Evolutionary conservation across 176 grass and related monocot genomes (phyloP), one percentile per base, ranked within the genome.

Genomic region (Oryza longistaminata): DNA sequence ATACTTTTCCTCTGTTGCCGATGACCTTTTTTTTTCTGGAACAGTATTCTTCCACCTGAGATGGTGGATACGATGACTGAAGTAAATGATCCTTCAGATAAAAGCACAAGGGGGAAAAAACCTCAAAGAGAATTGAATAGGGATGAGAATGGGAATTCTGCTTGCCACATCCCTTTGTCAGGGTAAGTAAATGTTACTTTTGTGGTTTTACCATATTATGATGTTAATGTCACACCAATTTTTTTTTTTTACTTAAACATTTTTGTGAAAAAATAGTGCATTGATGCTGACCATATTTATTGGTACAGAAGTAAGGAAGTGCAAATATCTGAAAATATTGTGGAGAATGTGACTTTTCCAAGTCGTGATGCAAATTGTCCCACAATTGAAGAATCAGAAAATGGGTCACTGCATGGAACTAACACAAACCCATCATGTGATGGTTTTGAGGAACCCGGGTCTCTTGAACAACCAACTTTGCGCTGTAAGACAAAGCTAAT

Each of bases 11-110:
- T 66, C 35, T 43, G n/a, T 87, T 83, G 14, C 25, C 77, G 49
- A 64, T 74, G n/a, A 64, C 6, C 37, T 35, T 35, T 70, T 33
- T 78, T 88, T 81, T 29, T 88, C 81, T 91, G 64, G 64, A 81
- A 92, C 93, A 99, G 96, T 92, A 45, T 92, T 81, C 75, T 99
- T 76, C 86, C 90, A 62, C 74, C 88, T 34, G 81, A 94, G 45
- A 81, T 79, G 88, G 83, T 92, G 80, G 81, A 92, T 85, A 83
- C 55, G 68, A 81, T 89, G 48, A 50, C 72, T 79, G 88, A 91
- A 74, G 86, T 46, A 58, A 85, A 64, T 16, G 67, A 78, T 53
- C 62, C 50, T 37, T 73, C 74, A 83, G 72, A 75, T 40, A 79
- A 74, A 77, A 68, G 50, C 70, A 66, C 44, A 75, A 73, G n/a